These are phyloP conservation scores for Monosporascus sp. DNA, from an alignment of 2,329 filamentous ascomycete genomes.

Conservation along the genomic window DNA sequence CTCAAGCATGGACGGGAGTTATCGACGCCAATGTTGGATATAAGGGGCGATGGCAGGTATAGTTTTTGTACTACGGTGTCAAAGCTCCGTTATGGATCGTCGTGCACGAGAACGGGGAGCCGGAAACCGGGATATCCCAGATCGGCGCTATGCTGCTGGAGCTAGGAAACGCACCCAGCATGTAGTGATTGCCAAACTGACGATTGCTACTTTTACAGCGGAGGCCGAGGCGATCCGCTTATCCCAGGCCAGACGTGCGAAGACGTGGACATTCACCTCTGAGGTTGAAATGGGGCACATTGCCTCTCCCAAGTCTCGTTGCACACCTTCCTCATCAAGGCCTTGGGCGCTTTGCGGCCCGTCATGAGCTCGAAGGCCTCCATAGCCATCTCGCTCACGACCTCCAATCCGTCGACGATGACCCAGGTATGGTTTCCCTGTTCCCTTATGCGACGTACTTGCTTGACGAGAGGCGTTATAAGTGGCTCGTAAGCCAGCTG, in stretches of 20 bases:
- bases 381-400: conserved; percentile 69
- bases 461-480: conserved; percentile 61
- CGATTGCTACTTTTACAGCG: neutral
- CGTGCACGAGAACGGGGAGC: too few relatives aligned
- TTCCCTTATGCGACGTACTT: conserved; percentile 50
- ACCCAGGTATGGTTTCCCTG: conserved; percentile 59
- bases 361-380: conserved; percentile 75
- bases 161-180: too few relatives aligned
- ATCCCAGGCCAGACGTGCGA: neutral
- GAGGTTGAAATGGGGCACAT: conserved; percentile 27
- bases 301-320: conserved; percentile 38
- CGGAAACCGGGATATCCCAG: too few relatives aligned
- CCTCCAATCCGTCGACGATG: conserved; percentile 65
- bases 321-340: conserved; percentile 60
- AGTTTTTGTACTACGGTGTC: too few relatives aligned
- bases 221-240: neutral
- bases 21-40: too few relatives aligned
- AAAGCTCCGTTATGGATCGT: too few relatives aligned
- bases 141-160: too few relatives aligned
- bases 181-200: too few relatives aligned
- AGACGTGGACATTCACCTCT: conserved; percentile 10
- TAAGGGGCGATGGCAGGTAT: too few relatives aligned
- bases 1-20: too few relatives aligned
- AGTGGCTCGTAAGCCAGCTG: conserved; percentile 65
- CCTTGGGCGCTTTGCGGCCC: conserved; percentile 63